These are phyloP conservation scores for Oryza coarctata DNA, from an alignment of 176 grass and related monocot genomes.

Conservation along the genomic window DNA sequence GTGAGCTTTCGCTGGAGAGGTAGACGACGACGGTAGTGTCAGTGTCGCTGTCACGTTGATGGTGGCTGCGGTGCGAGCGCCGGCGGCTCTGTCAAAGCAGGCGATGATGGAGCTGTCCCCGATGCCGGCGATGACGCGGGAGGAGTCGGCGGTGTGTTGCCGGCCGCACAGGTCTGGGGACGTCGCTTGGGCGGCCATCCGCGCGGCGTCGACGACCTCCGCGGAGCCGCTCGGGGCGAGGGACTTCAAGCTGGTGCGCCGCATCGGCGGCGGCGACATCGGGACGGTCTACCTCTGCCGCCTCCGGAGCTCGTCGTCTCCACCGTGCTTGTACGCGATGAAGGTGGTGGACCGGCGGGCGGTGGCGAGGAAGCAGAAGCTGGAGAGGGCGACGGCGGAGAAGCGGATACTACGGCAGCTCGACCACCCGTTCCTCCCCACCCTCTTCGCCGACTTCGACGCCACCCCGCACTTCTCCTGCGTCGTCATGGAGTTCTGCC, in stretches of 20 bases:
- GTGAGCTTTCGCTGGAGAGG: background rate
- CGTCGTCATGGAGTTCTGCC: conserved; percentile 87
- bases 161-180: conserved; percentile 67
- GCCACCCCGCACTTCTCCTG: conserved; percentile 67
- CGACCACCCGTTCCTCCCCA: conserved; percentile 87
- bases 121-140: background rate
- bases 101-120: background rate
- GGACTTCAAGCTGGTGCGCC: conserved; percentile 71
- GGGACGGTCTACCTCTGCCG: conserved; percentile 83
- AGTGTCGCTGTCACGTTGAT: background rate
- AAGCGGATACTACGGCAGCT: conserved; percentile 60
- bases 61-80: conserved; percentile 25
- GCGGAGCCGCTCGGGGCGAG: conserved; percentile 29
- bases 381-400: conserved; percentile 70
- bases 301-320: background rate
- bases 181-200: conserved; percentile 49
- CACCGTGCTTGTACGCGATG: conserved; percentile 67
- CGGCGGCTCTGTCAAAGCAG: background rate
- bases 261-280: conserved; percentile 83
- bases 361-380: conserved; percentile 62
- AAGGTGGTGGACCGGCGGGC: conserved; percentile 79
- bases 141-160: background rate
- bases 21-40: background rate
- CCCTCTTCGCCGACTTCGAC: conserved; percentile 85
- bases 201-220: conserved; percentile 32